Percentiles rank a stretch among this genome's conserved stretches.
phyloP scores from a whole-genome alignment of 495 filamentous ascomycete genomes.

The Choiromyces venosus region DNA sequence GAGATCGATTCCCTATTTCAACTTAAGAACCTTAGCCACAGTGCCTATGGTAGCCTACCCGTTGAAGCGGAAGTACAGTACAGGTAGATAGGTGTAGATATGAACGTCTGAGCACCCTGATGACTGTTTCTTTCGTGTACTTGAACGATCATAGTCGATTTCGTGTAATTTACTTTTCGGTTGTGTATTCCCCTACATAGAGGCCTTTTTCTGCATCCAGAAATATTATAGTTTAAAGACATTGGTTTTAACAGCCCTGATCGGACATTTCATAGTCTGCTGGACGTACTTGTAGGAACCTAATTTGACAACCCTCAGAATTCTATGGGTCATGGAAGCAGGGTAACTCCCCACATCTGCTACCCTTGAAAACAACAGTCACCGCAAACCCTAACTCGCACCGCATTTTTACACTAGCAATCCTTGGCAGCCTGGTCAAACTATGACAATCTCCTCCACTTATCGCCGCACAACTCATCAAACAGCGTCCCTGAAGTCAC shows the following conservation, averaged over 20 bases:
- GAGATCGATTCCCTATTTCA: no score
- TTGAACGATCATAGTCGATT: not conserved
- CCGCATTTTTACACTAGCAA: conserved; percentile 10
- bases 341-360: not conserved
- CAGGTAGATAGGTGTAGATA: not conserved
- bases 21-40: no score
- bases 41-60: no score
- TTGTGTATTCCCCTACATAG: not conserved
- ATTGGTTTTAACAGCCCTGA: not conserved
- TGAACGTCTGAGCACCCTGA: not conserved
- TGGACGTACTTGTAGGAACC: no score
- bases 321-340: not conserved
- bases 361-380: conserved; percentile 15
- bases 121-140: not conserved
- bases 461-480: conserved; percentile 15
- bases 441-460: conserved; percentile 9
- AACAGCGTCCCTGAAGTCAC: conserved; percentile 20
- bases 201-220: not conserved
- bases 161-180: no score
- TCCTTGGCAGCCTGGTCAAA: conserved; percentile 14
- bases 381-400: conserved; percentile 30
- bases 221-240: not conserved
- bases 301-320: not conserved
- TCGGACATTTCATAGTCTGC: not conserved
- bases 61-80: no score